Evolutionary conservation across 176 grass and related monocot genomes (phyloP), one percentile per base, ranked within the genome.

Genomic region (Phoenix roebelenii): DNA sequence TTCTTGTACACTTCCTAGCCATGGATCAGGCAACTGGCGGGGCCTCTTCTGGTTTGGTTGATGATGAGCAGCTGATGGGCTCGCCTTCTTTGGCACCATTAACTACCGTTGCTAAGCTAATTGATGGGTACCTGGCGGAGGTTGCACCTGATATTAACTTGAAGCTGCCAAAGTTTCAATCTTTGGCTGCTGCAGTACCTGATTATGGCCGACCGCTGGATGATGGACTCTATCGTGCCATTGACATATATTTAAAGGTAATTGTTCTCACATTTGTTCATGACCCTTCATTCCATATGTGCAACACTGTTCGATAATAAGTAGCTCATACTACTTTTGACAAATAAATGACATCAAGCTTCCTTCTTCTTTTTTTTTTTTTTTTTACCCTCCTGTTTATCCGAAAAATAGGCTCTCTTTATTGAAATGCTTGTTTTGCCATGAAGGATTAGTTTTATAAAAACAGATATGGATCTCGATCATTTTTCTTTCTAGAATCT

Each of bases 141-240:
- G 29, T 68, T 68, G 65, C 65, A 55, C 25, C 65, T 3, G 65
- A 68, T 39, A 68, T 68, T 51, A 68, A 68, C 52, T 68, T 68
- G 22, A 68, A 68, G 28, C 18, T 22, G 9, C 52, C 65, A 23
- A 68, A 68, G 18, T 68, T 68, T n/a, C 65, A 68, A 23, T 7
- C n/a, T 15, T 44, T 68, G 18, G 52, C 65, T 16, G 28, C 26
- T 48, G 52, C 65, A 16, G 9, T 68, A 16, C 65, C 65, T 35
- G 65, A 68, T 55, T 68, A 68, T 68, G 65, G 51, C n/a, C 65
- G 65, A 1, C 52, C 26, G 7, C 26, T 68, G 52, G 65, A 68
- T 56, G 65, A 68, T 56, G 65, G 65, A 44, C 52, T 68, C 7
- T 68, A 68, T 18, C 65, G 65, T 6, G 65, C 65, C 9, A 57